Conservation (phyloP, 768 basidiomycete species). For the Termitomyces sp. region DNA sequence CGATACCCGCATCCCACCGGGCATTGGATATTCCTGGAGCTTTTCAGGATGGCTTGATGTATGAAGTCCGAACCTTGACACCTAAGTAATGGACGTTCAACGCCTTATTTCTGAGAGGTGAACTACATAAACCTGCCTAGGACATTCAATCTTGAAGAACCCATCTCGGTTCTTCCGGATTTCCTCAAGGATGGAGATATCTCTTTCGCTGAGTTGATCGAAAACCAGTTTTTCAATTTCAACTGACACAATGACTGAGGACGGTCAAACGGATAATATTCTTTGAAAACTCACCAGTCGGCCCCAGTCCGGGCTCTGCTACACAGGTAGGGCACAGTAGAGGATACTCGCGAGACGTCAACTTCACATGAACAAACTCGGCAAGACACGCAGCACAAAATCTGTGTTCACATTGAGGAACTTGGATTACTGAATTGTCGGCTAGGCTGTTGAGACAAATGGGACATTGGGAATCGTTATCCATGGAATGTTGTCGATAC, state of each 20-base stretch:
- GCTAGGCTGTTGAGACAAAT: slow-evolving; percentile 49
- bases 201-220: slow-evolving; percentile 38
- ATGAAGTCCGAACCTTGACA: slow-evolving; percentile 46
- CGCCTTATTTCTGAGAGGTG: not conserved
- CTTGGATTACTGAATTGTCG: not conserved
- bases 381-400: slow-evolving; percentile 50
- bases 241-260: slow-evolving; percentile 22
- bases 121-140: slow-evolving; percentile 29
- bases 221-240: slow-evolving; percentile 33
- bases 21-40: slow-evolving; percentile 37
- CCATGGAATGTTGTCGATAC: not conserved
- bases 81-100: slow-evolving; percentile 22
- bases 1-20: slow-evolving; percentile 43
- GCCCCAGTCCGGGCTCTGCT: slow-evolving; percentile 10
- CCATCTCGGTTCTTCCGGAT: slow-evolving; percentile 38
- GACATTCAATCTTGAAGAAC: slow-evolving; percentile 38
- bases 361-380: slow-evolving; percentile 33
- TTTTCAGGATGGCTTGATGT: slow-evolving; percentile 40
- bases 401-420: slow-evolving; percentile 36
- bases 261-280: no score
- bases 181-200: slow-evolving; percentile 37
- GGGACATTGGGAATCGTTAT: slow-evolving; percentile 39
- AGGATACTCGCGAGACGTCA: slow-evolving; percentile 51
- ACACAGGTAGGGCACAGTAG: slow-evolving; percentile 57
- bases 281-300: not conserved